Percentiles rank a stretch among this genome's conserved stretches.
Conservation (phyloP, 164 flowering plant species). For the Cinnamomum micranthum region DNA sequence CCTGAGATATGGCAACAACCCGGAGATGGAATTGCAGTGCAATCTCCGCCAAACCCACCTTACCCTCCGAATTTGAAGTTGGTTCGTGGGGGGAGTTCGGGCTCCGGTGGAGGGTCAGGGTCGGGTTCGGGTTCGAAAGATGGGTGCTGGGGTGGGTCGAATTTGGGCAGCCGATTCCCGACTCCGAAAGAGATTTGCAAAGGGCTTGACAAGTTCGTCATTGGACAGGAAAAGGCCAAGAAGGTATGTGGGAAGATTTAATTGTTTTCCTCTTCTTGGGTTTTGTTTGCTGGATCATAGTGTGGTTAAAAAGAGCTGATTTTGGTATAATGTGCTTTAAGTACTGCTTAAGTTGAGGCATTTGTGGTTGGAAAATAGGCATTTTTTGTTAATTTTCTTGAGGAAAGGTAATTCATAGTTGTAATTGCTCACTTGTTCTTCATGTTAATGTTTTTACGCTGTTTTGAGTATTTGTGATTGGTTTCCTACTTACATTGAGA, state of each 20-base stretch:
- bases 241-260: conserved; percentile 47
- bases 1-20: conserved; percentile 88
- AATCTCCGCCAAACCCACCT: conserved; percentile 16
- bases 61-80: conserved; percentile 10
- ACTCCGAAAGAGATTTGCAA: conserved; percentile 90
- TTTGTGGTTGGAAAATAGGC: background rate
- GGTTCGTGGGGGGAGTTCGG: conserved; percentile 19
- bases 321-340: too few species aligned
- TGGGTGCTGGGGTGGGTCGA: conserved; percentile 80
- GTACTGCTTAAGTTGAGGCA: background rate
- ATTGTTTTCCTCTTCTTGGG: background rate
- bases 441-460: too few species aligned
- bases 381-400: background rate
- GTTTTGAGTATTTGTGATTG: background rate
- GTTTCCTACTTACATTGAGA: background rate
- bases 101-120: conserved; percentile 40
- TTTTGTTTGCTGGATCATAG: background rate
- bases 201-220: conserved; percentile 89
- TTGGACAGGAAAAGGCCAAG: conserved; percentile 91
- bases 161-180: conserved; percentile 68
- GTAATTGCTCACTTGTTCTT: background rate
- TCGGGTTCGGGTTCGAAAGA: conserved; percentile 47
- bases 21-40: conserved; percentile 47
- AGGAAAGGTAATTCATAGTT: background rate
- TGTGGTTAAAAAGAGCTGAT: background rate